Evolutionary conservation across 768 basidiomycete genomes (phyloP).

Genomic region (Serendipita indica): DNA sequence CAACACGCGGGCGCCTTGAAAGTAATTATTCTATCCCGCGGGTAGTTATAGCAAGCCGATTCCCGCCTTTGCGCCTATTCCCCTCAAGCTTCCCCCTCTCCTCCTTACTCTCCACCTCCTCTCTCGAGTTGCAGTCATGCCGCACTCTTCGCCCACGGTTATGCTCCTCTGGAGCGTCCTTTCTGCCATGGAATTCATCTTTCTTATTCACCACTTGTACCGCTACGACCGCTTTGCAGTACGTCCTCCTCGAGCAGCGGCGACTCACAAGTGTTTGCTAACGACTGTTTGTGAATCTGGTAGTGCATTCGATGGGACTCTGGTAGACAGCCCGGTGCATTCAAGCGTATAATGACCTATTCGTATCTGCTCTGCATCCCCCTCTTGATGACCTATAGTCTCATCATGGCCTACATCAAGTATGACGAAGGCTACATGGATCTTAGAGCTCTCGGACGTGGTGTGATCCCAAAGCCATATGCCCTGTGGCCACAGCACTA

Average conservation of each 20-base stretch:
- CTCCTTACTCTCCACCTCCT: not conserved
- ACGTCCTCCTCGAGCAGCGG: slow-evolving; percentile 15
- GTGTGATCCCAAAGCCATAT: slow-evolving; percentile 48
- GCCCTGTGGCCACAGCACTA: slow-evolving; percentile 32
- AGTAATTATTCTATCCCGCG: too few relatives aligned
- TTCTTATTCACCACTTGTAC: slow-evolving; percentile 66
- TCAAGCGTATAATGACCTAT: slow-evolving; percentile 83
- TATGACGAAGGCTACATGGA: slow-evolving; percentile 52
- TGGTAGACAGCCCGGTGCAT: slow-evolving; percentile 66
- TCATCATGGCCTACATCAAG: slow-evolving; percentile 49
- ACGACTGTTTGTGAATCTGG: slow-evolving; percentile 9
- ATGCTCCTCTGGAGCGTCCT: slow-evolving; percentile 51
- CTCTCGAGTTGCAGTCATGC: slow-evolving; percentile 30
- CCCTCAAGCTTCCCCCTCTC: not conserved
- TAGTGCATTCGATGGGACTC: slow-evolving; percentile 60
- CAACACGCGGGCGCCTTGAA: too few relatives aligned
- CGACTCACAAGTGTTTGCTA: too few relatives aligned
- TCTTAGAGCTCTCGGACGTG: slow-evolving; percentile 13
- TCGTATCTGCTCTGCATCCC: slow-evolving; percentile 63
- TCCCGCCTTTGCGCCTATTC: not conserved
- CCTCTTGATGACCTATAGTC: slow-evolving; percentile 46
- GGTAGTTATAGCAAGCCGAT: too few relatives aligned
- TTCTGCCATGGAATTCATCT: slow-evolving; percentile 23
- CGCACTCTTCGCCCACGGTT: slow-evolving; percentile 45
- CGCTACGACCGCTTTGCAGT: slow-evolving; percentile 60